Evolutionary conservation across 257 asterid species (phyloP).

Genomic region (Hygrophila difformis): DNA sequence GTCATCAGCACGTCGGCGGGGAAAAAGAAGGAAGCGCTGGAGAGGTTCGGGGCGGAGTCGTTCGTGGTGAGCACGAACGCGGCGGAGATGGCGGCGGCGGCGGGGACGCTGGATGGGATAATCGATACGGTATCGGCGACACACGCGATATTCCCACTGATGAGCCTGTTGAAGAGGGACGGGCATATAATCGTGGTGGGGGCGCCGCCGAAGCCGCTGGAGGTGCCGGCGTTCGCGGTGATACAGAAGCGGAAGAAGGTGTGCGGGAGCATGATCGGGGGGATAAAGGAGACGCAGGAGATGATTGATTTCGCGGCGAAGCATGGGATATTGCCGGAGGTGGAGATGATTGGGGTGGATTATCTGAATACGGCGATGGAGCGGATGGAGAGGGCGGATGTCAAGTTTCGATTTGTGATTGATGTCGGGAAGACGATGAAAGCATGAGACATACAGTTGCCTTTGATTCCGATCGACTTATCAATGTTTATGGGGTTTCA

Average conservation of each 20-base stretch:
- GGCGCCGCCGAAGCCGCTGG: slow-evolving; percentile 3
- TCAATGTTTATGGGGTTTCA: too few relatives aligned
- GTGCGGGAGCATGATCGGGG: slow-evolving; percentile 14
- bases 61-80: too few relatives aligned
- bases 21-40: background rate
- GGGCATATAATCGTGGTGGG: background rate
- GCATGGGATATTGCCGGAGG: slow-evolving; percentile 8
- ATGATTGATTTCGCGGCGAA: too few relatives aligned
- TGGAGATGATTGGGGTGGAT: slow-evolving; percentile 20
- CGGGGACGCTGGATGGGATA: background rate
- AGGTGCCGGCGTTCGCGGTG: background rate
- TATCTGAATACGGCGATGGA: too few relatives aligned
- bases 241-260: background rate
- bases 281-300: too few relatives aligned
- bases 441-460: too few relatives aligned
- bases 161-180: slow-evolving; percentile 1
- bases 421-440: slow-evolving; percentile 7
- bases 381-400: slow-evolving; percentile 4
- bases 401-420: slow-evolving; percentile 12
- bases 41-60: background rate
- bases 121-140: too few relatives aligned
- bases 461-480: too few relatives aligned
- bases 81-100: background rate
- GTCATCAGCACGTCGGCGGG: slow-evolving; percentile 2
- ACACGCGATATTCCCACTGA: background rate